Percentiles rank a stretch among this genome's conserved stretches.
Evolutionary conservation across 2,329 filamentous ascomycete genomes (phyloP).

Genomic region (Colletotrichum theobromicola): DNA sequence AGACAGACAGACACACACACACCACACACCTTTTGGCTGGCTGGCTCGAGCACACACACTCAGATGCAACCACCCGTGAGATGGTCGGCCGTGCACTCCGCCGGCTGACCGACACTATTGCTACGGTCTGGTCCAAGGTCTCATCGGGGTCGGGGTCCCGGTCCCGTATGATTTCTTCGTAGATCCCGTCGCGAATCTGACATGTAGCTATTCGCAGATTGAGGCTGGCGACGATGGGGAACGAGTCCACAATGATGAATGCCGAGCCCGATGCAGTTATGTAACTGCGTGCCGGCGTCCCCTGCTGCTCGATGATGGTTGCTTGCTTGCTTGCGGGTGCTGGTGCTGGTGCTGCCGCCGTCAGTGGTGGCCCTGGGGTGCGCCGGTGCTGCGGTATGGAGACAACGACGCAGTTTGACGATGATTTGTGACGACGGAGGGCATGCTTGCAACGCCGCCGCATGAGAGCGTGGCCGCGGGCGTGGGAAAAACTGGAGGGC

Average conservation of each 20-base stretch:
- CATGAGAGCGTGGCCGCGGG: neutral
- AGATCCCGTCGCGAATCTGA: neutral
- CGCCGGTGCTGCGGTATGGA: neutral
- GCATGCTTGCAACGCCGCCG: neutral
- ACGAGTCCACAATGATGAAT: slow-evolving; percentile 18
- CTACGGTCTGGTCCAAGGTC: neutral
- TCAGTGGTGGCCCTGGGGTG: neutral
- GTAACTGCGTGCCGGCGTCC: neutral
- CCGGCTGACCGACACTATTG: slow-evolving; percentile 14
- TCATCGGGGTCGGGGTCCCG: neutral
- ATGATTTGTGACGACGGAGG: neutral
- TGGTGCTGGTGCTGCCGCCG: neutral
- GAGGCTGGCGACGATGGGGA: slow-evolving; percentile 3
- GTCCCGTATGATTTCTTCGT: neutral
- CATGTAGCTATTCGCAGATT: slow-evolving; percentile 15
- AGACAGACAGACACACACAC: neutral
- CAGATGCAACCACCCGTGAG: slow-evolving; percentile 15
- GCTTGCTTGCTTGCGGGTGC: neutral
- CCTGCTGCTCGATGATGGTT: neutral
- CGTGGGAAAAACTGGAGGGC: neutral
- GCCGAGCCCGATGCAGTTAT: slow-evolving; percentile 14
- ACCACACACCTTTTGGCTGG: neutral
- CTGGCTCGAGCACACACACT: neutral
- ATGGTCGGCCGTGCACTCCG: slow-evolving; percentile 16
- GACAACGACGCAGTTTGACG: neutral